These are phyloP conservation scores for Chlorociboria aeruginascens DNA, from an alignment of 495 filamentous ascomycete species.

Conservation along the genomic window DNA sequence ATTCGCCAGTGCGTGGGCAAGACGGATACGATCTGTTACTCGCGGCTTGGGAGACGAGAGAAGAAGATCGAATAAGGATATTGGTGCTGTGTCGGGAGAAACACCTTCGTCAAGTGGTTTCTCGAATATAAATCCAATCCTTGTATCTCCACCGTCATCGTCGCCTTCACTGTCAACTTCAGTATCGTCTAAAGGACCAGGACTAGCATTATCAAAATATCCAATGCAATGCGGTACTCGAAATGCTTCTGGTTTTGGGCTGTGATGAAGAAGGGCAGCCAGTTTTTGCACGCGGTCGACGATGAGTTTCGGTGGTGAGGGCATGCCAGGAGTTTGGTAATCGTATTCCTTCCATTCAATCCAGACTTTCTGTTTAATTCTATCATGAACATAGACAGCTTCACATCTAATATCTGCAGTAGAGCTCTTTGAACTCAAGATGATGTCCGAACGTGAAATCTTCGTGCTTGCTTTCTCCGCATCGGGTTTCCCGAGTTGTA, in stretches of 20 bases:
- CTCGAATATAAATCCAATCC: slow-evolving; percentile 14
- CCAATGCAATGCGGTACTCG: slow-evolving; percentile 32
- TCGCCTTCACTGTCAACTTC: neutral
- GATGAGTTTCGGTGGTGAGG: slow-evolving; percentile 23
- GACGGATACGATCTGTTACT: slow-evolving; percentile 6
- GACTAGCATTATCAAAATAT: slow-evolving; percentile 27
- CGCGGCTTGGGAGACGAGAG: neutral
- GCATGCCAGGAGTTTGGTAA: slow-evolving; percentile 17
- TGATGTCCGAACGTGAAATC: slow-evolving; percentile 20
- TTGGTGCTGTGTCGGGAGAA: slow-evolving; percentile 2
- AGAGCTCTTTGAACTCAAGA: slow-evolving; percentile 1
- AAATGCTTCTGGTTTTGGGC: slow-evolving; percentile 29
- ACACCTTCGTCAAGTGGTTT: slow-evolving; percentile 8
- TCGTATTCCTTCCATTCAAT: slow-evolving; percentile 38
- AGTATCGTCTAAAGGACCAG: neutral
- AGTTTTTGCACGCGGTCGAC: slow-evolving; percentile 26
- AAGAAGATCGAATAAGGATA: slow-evolving; percentile 9
- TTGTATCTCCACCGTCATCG: slow-evolving; percentile 19
- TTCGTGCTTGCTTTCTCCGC: slow-evolving; percentile 18
- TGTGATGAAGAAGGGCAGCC: slow-evolving; percentile 28
- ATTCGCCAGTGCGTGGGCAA: slow-evolving; percentile 11
- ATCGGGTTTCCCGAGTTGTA: slow-evolving; percentile 23
- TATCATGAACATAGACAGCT: slow-evolving; percentile 20
- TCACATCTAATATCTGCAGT: slow-evolving; percentile 22
- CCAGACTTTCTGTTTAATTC: slow-evolving; percentile 26